Base-by-base conservation (phyloP, 331 rosid species). In the Spiraea crenata region DNA sequence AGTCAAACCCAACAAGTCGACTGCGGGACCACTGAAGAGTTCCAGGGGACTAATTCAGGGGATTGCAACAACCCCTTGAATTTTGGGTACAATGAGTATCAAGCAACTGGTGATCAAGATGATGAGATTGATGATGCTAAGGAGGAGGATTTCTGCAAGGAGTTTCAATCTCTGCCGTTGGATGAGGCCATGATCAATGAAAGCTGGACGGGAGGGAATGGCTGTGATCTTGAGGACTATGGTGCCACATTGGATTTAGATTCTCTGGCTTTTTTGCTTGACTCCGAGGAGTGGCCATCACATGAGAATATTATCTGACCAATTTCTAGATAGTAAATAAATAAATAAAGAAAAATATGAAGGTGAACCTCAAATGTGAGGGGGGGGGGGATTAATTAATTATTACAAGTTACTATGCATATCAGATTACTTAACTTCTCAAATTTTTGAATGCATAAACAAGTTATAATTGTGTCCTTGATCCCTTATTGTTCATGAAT, bases 231-330 rank as follows among this genome's bases (percentile, higher is more conserved):
- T 38, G 63, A 67, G 49, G 75, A 82, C 37, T 61, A 71, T 38
- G 75, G 75, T 6, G 78, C 17, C 37, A 31, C 57, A 6, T 16
- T 71, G 50, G 81, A 75, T 71, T 57, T 79, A 48, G 86, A 82
- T 12, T 78, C 83, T 16, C 14, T 82, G 46, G 66, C 70, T 14
- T 73, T 71, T 55, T 65, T 75, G 44, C 69, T 82, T 0, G 81
- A 78, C 19, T 44, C 57, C 9, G 73, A 46, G 9, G 65, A 67
- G 6, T 78, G 79, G 81, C 62, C 75, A 0, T 64, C 61, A 47
- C 46, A 52, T 47, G 67, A 58, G 6, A 57, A 57, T 57, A 5
- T 40, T 14, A 41, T 20, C 48, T 38, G 39, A 61, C 35, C 7
- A 7, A 9, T 2, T 49, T n/a, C 9, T 25, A 6, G 49, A 39